Percentiles rank a stretch among this genome's conserved stretches.
Evolutionary conservation across 169 alveolate genomes (phyloP).

Genomic region (Eimeria praecox): DNA sequence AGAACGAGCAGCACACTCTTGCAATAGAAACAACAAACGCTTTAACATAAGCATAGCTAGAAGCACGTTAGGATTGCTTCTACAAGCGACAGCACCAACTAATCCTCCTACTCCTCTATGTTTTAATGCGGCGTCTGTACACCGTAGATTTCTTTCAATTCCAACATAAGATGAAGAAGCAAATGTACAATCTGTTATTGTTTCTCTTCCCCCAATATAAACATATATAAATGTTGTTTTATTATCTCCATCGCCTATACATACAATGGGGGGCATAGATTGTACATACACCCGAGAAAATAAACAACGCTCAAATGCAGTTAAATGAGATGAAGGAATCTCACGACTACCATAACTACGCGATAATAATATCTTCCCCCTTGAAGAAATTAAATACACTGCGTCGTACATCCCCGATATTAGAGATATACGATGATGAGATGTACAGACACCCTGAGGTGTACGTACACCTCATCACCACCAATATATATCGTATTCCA

Average conservation of each 20-base stretch:
- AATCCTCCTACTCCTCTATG: neutral
- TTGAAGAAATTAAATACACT: neutral
- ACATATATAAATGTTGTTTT: neutral
- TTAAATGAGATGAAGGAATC: conserved; percentile 3
- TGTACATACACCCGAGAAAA: conserved; percentile 15
- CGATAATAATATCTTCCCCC: neutral
- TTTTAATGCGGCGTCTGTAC: neutral
- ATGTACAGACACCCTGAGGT: conserved; percentile 4
- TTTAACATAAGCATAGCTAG: neutral
- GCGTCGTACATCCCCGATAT: conserved; percentile 21
- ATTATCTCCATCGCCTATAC: neutral
- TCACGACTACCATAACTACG: neutral
- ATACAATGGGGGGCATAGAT: conserved; percentile 6
- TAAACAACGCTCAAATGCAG: neutral
- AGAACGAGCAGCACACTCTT: neutral
- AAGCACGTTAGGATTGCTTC: neutral
- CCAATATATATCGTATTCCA: too few species aligned
- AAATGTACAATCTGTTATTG: neutral
- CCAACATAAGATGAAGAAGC: neutral
- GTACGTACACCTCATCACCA: too few species aligned
- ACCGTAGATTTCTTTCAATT: neutral
- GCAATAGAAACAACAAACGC: conserved; percentile 1
- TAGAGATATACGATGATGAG: neutral
- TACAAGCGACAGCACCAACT: conserved; percentile 6
- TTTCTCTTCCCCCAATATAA: neutral